A percentile compares a stretch with the other conserved stretches of the same genome.
These are phyloP conservation scores for Lodderomyces oxycetoniae DNA, from an alignment of 1,139 yeast genomes.

Conservation along the genomic window DNA sequence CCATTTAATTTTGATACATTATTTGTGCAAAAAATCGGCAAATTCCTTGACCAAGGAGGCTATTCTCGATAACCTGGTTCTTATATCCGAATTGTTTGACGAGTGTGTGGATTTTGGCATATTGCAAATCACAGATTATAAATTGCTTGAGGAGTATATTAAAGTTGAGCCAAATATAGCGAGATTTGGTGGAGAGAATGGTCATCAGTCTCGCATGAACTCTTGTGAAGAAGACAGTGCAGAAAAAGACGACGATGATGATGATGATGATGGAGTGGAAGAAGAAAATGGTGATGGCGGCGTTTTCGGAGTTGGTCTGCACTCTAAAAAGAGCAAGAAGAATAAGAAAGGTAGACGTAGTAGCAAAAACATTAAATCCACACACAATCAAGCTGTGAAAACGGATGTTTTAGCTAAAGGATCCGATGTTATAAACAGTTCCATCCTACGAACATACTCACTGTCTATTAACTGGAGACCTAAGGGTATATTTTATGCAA, in stretches of 20 bases:
- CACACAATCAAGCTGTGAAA: constrained; percentile 38
- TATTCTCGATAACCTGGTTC: constrained; percentile 36
- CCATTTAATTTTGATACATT: constrained; percentile 28
- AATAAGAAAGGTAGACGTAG: constrained; percentile 12
- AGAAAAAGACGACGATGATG: constrained; percentile 10
- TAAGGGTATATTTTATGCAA: constrained; percentile 44
- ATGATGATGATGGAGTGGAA: constrained; percentile 13
- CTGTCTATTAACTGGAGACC: constrained; percentile 47
- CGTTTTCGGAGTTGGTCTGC: not conserved
- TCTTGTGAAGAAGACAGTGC: not conserved
- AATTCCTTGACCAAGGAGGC: constrained; percentile 25
- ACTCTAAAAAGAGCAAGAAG: constrained; percentile 2
- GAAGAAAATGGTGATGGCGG: not conserved
- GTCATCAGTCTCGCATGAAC: not conserved
- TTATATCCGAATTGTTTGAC: constrained; percentile 40
- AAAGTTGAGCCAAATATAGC: constrained; percentile 37
- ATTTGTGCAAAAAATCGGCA: constrained; percentile 19
- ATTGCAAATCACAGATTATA: constrained; percentile 41
- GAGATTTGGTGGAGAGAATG: constrained; percentile 9
- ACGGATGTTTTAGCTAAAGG: constrained; percentile 28
- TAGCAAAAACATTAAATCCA: constrained; percentile 26
- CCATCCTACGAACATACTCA: constrained; percentile 45
- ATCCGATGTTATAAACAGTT: constrained; percentile 46
- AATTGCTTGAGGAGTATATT: constrained; percentile 41
- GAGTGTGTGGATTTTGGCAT: constrained; percentile 46